Evolutionary conservation across 2,329 filamentous ascomycete genomes (phyloP).

Genomic region (Alternaria alternata): DNA sequence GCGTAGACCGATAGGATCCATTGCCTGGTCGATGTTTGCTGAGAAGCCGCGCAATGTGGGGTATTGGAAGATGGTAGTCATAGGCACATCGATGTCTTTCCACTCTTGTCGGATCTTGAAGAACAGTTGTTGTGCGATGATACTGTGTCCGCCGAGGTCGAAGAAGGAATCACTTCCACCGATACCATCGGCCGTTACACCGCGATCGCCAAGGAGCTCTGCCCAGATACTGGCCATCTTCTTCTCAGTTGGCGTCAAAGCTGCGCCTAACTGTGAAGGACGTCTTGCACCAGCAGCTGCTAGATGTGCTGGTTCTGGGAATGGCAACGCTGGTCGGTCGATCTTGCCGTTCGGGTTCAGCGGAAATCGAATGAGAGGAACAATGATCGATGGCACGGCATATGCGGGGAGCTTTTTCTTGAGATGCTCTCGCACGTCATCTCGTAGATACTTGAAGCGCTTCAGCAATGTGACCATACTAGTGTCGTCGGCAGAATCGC

Average conservation of each 20-base stretch:
- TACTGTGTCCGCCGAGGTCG: conserved; percentile 80
- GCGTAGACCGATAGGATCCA: conserved; percentile 59
- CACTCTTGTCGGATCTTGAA: conserved; percentile 71
- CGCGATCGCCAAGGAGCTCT: conserved; percentile 67
- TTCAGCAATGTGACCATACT: conserved; percentile 65
- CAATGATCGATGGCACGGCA: conserved; percentile 77
- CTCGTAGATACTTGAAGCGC: conserved; percentile 67
- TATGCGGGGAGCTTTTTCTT: conserved; percentile 76
- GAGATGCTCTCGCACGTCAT: conserved; percentile 71
- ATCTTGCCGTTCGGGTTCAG: conserved; percentile 74
- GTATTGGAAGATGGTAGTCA: conserved; percentile 74
- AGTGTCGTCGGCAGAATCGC: conserved; percentile 51
- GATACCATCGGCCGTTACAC: conserved; percentile 72
- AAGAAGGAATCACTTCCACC: conserved; percentile 73
- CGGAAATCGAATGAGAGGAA: conserved; percentile 75
- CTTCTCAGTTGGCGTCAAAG: conserved; percentile 67
- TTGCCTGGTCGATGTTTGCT: conserved; percentile 59
- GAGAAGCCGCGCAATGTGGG: conserved; percentile 68
- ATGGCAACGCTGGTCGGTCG: conserved; percentile 79
- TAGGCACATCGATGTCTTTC: conserved; percentile 70
- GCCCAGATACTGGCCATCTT: conserved; percentile 77
- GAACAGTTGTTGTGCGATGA: conserved; percentile 82
- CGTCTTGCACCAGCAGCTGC: conserved; percentile 63
- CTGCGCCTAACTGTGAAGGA: conserved; percentile 54
- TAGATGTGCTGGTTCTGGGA: conserved; percentile 76